Conservation (phyloP, 1,139 yeast species). For the Sugiyamaella sp. region DNA sequence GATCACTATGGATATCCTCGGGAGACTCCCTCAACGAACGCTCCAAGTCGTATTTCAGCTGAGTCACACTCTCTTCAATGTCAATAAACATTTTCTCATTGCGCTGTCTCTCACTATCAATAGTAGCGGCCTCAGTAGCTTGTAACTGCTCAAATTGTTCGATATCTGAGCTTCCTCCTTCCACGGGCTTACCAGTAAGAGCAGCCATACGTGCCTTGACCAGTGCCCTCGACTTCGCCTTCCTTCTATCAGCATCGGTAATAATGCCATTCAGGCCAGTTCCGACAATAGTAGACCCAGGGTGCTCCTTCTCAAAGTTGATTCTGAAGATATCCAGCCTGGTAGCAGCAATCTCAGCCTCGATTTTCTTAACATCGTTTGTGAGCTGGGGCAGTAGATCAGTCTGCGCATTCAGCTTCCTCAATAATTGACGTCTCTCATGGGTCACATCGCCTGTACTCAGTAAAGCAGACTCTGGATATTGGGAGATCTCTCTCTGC, state of each 20-base stretch:
- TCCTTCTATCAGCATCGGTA: conserved; percentile 78
- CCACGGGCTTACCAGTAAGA: conserved; percentile 72
- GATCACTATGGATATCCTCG: conserved; percentile 47
- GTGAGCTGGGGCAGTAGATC: conserved; percentile 73
- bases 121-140: conserved; percentile 53
- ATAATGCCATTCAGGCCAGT: conserved; percentile 85
- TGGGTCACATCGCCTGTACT: conserved; percentile 37
- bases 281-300: conserved; percentile 69
- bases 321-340: conserved; percentile 65
- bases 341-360: conserved; percentile 66
- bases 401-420: conserved; percentile 58
- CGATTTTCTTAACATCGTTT: conserved; percentile 60
- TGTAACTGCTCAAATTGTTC: conserved; percentile 61
- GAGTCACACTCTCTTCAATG: conserved; percentile 71
- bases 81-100: conserved; percentile 63
- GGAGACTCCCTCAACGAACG: conserved; percentile 41
- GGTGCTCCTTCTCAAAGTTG: conserved; percentile 61
- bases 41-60: conserved; percentile 65
- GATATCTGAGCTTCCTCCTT: conserved; percentile 50
- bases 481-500: conserved; percentile 52
- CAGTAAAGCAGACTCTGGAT: conserved; percentile 38
- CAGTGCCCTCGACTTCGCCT: conserved; percentile 75
- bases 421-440: conserved; percentile 51
- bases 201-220: conserved; percentile 89
- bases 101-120: conserved; percentile 52